A percentile compares a stretch with the other conserved stretches of the same genome.
Evolutionary conservation across 441 rosid genomes (phyloP).

Genomic region (Arabidopsis lyrata): DNA sequence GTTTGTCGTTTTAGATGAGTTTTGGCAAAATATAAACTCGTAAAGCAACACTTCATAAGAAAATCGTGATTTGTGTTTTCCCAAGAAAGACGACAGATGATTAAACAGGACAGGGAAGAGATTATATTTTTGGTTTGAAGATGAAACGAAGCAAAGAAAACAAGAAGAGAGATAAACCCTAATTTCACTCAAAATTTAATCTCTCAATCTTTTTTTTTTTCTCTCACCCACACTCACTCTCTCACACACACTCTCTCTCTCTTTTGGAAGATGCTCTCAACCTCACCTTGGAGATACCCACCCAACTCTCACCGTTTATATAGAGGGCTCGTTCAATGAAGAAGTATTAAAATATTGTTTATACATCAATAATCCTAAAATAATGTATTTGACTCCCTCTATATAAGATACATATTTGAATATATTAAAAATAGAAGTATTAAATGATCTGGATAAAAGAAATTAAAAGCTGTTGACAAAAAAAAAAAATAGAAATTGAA

Average conservation of each 20-base stretch:
- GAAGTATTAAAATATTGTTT: constrained; percentile 21
- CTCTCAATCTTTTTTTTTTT: constrained; percentile 1
- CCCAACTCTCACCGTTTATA: constrained; percentile 31
- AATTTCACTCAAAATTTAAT: constrained; percentile 22
- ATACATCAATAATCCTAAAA: background rate
- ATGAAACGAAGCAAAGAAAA: constrained; percentile 19
- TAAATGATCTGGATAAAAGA: no score
- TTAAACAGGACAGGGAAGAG: constrained; percentile 17
- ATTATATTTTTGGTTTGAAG: background rate
- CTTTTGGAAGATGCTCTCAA: constrained; percentile 33
- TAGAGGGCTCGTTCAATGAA: constrained; percentile 29
- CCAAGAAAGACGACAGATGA: constrained; percentile 30
- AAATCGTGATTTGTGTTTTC: constrained; percentile 33
- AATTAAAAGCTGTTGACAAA: no score
- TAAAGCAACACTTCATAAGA: constrained; percentile 32
- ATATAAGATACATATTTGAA: background rate
- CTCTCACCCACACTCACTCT: background rate
- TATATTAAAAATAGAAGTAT: background rate
- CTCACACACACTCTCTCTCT: constrained; percentile 4
- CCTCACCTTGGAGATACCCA: constrained; percentile 34
- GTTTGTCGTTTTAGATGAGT: constrained; percentile 2
- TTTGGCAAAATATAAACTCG: constrained; percentile 31
- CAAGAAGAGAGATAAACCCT: constrained; percentile 29
- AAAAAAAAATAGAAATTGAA: no score
- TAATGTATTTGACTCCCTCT: constrained; percentile 12